Evolutionary conservation across 2,329 filamentous ascomycete species (phyloP), one percentile per base, ranked within the genome.

Genomic region (Stagonosporopsis rhizophila): DNA sequence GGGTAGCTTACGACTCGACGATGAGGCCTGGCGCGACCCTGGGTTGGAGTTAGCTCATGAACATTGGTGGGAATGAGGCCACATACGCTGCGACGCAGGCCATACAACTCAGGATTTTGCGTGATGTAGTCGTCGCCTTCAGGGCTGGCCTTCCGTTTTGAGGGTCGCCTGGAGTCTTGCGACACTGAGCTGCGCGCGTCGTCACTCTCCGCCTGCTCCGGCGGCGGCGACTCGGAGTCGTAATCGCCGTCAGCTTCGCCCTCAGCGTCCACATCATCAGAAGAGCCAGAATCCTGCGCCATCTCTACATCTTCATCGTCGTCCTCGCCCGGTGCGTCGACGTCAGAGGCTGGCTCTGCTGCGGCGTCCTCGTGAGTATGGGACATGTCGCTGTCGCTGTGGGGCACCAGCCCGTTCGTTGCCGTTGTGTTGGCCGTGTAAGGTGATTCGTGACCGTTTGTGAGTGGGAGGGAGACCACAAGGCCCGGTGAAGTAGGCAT

Each of bases 21-120:
- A 58, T 81, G 81, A 60, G 83, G 83, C 66, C 87, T 84, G 64
- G 86, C 86, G 64, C 87, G 85, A 73, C 83, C 81, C 82, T 84
- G 61, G 30, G 52, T 48, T 59, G 46, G 42, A 61, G 69, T 79
- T 70, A 80, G 76, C 74, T 56, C 32, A 50, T 46, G 56, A 44
- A 41, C 25, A 40, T 51, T 17, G 48, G 52, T 42, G 53, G 25
- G 47, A 37, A 23, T 17, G 55, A 57, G 61, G 52, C 38, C 56
- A 78, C 89, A 61, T 88, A 95, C 93, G 81, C 95, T 99, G 80
- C 95, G 87, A 67, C 95, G 87, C 65, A 99, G 83, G 44, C 95
- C 95, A 80, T 98, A 99, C 8, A 99, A 82, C 78, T 96, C 92
- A 40, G 95, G 95, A 70, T 99, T 96, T 71, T 91, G 90, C 69